Base-by-base conservation (phyloP, 352 stramenopile species). In the Globisporangium apiculatum region DNA sequence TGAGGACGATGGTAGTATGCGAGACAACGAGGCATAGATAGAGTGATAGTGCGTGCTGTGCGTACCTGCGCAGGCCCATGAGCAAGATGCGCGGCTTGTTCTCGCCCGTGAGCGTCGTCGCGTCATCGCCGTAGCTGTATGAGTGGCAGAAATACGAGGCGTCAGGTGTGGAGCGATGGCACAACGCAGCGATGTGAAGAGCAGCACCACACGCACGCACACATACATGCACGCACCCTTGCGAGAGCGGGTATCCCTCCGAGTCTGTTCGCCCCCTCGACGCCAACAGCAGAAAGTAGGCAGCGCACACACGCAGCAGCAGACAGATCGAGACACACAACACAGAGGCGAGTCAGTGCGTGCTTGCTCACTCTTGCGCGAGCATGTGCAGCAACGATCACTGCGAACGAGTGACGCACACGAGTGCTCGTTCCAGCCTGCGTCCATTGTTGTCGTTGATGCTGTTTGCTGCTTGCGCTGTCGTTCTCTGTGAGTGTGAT, bases 11-110 rank as follows among this genome's bases (percentile, higher is more conserved):
- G 24, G 24, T 31, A 31, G 24, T 31, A 31, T 31, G 1, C 2
- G 24, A 31, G 24, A 31, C 24, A 31, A 31, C 24, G 24, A 31
- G 7, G 3, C 40, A 43, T 43, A 43, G 7, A 43, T 43, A 43
- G 40, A 4, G 40, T 8, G 40, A 14, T 43, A 14, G 40, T 43
- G 7, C 7, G 7, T 43, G 40, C 1, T 8, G 1, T 43, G 40
- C 40, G 40, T 54, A 92, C 83, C 88, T 78, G 55, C 96, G 86
- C 46, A 98, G 87, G 5, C 97, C 97, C 96, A 99, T 99, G 51
- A 99, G 80, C 35, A 99, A 71, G 64, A 99, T 98, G 24, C 95
- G 85, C 10, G 97, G 96, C 63, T 92, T 93, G 70, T 95, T 96
- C 61, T 95, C 85, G 42, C 85, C 80, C 51, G 79, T 95, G 42